A percentile compares a stretch with the other conserved stretches of the same genome.
Conservation (phyloP, 202 grass and related monocot genomes). For the Schoenoplectus triqueter region DNA sequence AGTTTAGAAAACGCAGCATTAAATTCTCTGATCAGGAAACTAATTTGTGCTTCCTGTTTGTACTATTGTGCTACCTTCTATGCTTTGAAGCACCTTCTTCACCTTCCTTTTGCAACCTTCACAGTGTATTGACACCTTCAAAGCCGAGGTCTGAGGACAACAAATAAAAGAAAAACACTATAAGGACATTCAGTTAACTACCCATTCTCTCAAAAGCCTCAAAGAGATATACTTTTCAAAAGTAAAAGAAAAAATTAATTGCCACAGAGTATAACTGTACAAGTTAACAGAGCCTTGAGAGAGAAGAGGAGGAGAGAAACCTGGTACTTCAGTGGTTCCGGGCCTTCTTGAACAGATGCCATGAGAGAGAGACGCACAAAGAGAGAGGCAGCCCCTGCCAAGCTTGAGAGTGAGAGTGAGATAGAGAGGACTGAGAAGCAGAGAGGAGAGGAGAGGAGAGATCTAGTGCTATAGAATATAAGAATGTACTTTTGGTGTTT, state of each 20-base stretch:
- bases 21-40: neutral
- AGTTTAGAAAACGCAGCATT: neutral
- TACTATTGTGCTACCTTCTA: slow-evolving; percentile 67
- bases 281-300: slow-evolving; percentile 12
- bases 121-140: slow-evolving; percentile 98
- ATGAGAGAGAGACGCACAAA: neutral
- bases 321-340: slow-evolving; percentile 81
- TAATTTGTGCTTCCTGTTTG: neutral
- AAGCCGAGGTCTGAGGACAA: slow-evolving; percentile 54
- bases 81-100: slow-evolving; percentile 87
- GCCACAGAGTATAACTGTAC: neutral
- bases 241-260: neutral
- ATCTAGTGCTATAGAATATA: neutral
- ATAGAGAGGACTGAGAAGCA: neutral
- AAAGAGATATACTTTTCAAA: neutral
- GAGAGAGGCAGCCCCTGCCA: neutral
- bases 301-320: slow-evolving; percentile 42
- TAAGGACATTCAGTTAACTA: neutral
- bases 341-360: slow-evolving; percentile 57
- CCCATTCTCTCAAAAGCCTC: neutral
- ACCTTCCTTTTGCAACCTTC: slow-evolving; percentile 99
- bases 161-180: neutral
- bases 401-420: neutral
- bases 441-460: neutral
- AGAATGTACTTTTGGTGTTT: slow-evolving; percentile 20